These are phyloP conservation scores for Taphrina sp. DNA, from an alignment of 1,139 yeast species.

Conservation along the genomic window DNA sequence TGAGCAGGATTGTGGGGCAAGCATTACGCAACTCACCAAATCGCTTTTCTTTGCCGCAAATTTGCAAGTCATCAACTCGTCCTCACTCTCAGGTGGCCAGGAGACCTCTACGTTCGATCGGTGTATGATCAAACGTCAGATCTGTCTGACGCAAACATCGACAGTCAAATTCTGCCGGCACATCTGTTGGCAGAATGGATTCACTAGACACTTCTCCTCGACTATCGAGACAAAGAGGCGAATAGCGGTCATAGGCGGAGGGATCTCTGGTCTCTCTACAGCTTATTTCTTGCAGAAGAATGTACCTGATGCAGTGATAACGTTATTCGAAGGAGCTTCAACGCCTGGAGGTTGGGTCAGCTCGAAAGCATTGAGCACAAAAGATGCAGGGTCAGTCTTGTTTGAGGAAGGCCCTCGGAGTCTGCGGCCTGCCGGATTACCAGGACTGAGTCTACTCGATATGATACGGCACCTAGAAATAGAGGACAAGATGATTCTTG, in stretches of 20 bases:
- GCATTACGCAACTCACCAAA: too few relatives aligned
- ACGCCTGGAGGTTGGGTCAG: constrained; percentile 80
- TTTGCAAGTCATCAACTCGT: too few relatives aligned
- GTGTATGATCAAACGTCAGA: too few relatives aligned
- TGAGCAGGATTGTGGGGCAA: too few relatives aligned
- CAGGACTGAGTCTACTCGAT: constrained; percentile 37
- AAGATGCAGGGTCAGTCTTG: constrained; percentile 37
- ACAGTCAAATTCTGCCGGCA: too few relatives aligned
- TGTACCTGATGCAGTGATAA: constrained; percentile 63
- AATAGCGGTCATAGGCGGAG: constrained; percentile 57
- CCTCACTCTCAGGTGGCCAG: too few relatives aligned
- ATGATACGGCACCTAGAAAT: constrained; percentile 50
- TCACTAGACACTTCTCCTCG: too few relatives aligned
- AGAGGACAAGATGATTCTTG: constrained; percentile 52
- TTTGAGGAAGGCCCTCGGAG: constrained; percentile 50
- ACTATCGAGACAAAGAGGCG: too few relatives aligned
- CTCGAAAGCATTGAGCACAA: constrained; percentile 44
- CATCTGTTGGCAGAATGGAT: too few relatives aligned
- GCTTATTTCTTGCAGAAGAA: constrained; percentile 68
- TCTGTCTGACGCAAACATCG: too few relatives aligned
- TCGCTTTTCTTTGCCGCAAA: too few relatives aligned
- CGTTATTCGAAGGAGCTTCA: constrained; percentile 56
- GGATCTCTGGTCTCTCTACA: constrained; percentile 78
- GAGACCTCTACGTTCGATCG: too few relatives aligned
- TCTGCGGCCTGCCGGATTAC: constrained; percentile 43